Base-by-base conservation (phyloP, 768 basidiomycete genomes). In the Amanita subjunquillea region DNA sequence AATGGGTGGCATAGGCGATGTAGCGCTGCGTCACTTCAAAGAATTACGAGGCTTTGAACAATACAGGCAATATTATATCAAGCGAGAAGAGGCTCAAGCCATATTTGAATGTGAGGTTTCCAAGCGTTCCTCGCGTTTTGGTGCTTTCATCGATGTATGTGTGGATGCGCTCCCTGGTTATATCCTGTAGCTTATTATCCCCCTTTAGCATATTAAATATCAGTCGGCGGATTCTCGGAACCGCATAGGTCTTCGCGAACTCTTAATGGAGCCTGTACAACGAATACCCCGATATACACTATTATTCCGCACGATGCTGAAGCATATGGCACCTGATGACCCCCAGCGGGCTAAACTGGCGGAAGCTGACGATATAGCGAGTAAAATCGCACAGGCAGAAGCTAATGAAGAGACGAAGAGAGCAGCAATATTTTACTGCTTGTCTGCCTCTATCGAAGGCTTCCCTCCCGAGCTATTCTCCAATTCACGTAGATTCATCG, bases 201-300 rank as follows among this genome's bases (percentile, higher is more conserved):
- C 58, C 47, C 55, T 25, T 55, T 59, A 93, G 89, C 83, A 83
- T 53, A 83, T 91, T 66, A 93, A 95, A 72, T 95, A 94, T 63
- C 81, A 85, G 56, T 79, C 79, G 13, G 71, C 80, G 20, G 89
- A 89, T 58, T 65, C 75, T 29, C 76, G 77, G 59, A 92, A 89
- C 63, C 87, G 91, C 38, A 79, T 95, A 52, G 92, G 90, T 41
- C 72, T 97, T 51, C 79, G 93, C 25, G 93, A 95, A 64, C 78
- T 96, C 46, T 75, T 97, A 20, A 95, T 95, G 84, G 94, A 98
- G 58, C 94, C 94, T 13, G 91, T 96, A 4, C 94, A 98, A 62
- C 83, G 94, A 32, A 91, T 98, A 61, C 93, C 94, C 3, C 77
- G 95, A 57, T 97, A 97, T 67, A 94, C 91, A 1, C 73, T 98